These are phyloP conservation scores for Syncephalis plumigaleata DNA, from an alignment of 371 early-diverging fungal species.

Conservation along the genomic window DNA sequence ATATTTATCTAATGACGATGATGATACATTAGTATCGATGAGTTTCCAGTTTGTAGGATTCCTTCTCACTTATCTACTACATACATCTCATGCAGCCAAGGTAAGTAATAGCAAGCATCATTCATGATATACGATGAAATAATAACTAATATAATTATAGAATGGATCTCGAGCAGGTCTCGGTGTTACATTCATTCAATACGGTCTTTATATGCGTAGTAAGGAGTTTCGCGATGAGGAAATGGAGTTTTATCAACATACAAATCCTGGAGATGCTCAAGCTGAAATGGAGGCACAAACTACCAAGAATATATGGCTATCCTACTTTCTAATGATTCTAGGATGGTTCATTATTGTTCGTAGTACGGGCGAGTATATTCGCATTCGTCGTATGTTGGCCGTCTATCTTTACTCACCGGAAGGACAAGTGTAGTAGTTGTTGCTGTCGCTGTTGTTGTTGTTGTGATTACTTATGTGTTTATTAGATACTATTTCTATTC, in stretches of 20 bases:
- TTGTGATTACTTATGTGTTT: too few relatives aligned
- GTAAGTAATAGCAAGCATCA: constrained; percentile 9
- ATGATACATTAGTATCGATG: constrained; percentile 34
- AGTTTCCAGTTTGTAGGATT: constrained; percentile 56
- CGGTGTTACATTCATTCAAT: constrained; percentile 32
- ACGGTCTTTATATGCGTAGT: constrained; percentile 29
- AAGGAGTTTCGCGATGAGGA: constrained; percentile 10
- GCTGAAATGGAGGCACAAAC: constrained; percentile 6
- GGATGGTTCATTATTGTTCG: constrained; percentile 38
- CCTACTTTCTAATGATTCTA: constrained; percentile 26
- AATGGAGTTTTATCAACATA: neutral
- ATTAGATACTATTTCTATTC: too few relatives aligned
- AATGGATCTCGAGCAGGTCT: constrained; percentile 37
- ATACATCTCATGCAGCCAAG: constrained; percentile 44
- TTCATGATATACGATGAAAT: neutral
- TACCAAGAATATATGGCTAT: constrained; percentile 10
- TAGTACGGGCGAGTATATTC: constrained; percentile 24
- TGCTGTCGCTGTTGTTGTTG: too few relatives aligned
- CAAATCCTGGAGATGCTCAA: too few relatives aligned
- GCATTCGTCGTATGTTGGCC: constrained; percentile 27
- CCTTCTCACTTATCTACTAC: constrained; percentile 43
- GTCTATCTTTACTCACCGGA: constrained; percentile 15
- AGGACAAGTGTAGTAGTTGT: constrained; percentile 4
- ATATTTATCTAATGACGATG: too few relatives aligned
- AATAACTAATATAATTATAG: constrained; percentile 8